Percentiles rank a stretch among this genome's conserved stretches.
Conservation (phyloP, 805 yeast species). For the Hanseniaspora pseudoguilliermondii region DNA sequence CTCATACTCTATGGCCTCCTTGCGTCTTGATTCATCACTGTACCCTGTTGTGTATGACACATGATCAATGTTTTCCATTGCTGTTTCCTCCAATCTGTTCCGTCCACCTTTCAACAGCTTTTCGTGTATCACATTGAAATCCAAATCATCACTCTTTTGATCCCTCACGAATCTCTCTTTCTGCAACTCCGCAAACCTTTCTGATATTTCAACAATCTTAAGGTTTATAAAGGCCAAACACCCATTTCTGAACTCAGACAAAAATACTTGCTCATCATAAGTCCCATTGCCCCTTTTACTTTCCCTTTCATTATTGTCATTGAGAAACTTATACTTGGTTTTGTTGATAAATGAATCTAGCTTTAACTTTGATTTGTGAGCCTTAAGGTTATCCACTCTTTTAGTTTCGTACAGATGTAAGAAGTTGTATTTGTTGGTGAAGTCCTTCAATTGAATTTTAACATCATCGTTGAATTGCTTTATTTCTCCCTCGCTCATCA, state of each 20-base stretch:
- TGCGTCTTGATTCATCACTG: conserved; percentile 21
- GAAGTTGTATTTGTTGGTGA: conserved; percentile 38
- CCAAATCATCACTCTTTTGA: conserved; percentile 17
- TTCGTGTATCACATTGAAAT: conserved; percentile 20
- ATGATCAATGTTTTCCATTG: conserved; percentile 24
- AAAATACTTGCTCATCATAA: not conserved
- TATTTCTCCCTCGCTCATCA: conserved; percentile 36
- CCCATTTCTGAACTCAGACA: conserved; percentile 17
- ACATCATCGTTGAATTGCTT: conserved; percentile 46
- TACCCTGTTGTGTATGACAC: conserved; percentile 21
- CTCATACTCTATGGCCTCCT: conserved; percentile 28
- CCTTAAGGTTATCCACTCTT: conserved; percentile 24
- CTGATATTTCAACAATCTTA: conserved; percentile 18
- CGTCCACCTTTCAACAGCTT: conserved; percentile 16
- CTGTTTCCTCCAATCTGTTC: conserved; percentile 13
- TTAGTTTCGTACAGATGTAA: conserved; percentile 41
- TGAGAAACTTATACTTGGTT: conserved; percentile 14
- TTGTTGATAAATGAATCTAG: conserved; percentile 17
- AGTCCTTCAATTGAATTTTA: conserved; percentile 38
- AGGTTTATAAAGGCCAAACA: conserved; percentile 20
- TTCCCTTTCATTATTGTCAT: conserved; percentile 16
- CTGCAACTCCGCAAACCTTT: conserved; percentile 19
- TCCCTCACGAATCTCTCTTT: conserved; percentile 22
- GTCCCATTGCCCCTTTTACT: not conserved
- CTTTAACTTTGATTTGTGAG: conserved; percentile 19